Percentiles rank a stretch among this genome's conserved stretches.
These are phyloP conservation scores for Chaetomium strumarium DNA, from an alignment of 2,329 filamentous ascomycete species.

Conservation along the genomic window DNA sequence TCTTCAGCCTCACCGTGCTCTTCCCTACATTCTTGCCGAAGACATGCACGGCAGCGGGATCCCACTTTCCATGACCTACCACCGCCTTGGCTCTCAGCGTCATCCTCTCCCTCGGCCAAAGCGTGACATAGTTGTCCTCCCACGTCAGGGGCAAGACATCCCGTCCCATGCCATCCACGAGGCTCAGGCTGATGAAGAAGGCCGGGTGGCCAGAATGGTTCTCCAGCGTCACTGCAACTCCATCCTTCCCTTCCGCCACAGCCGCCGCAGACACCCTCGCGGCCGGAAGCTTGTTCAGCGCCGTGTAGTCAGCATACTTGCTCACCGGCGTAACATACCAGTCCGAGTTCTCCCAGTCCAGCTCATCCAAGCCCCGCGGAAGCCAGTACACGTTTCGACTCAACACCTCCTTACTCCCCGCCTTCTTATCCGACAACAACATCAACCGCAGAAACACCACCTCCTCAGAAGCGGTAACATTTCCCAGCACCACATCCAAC, in stretches of 20 bases:
- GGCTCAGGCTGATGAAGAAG: conserved; percentile 49
- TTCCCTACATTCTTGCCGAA: conserved; percentile 21
- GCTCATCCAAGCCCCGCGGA: conserved; percentile 37
- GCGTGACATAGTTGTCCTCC: conserved; percentile 58
- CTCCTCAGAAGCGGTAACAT: conserved; percentile 27
- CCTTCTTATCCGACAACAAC: conserved; percentile 28
- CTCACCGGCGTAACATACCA: conserved; percentile 56
- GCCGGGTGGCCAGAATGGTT: conserved; percentile 49
- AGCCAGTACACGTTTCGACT: conserved; percentile 60
- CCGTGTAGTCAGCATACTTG: conserved; percentile 42
- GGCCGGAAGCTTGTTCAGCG: conserved; percentile 35
- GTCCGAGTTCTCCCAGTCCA: conserved; percentile 51
- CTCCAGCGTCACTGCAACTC: conserved; percentile 38
- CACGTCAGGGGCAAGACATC: conserved; percentile 50
- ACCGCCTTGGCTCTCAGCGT: conserved; percentile 24
- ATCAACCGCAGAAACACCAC: conserved; percentile 47
- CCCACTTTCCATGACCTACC: background rate
- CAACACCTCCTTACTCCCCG: conserved; percentile 31
- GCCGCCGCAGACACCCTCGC: conserved; percentile 34
- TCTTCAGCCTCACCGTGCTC: conserved; percentile 1
- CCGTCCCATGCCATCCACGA: conserved; percentile 38
- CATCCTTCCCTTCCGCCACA: background rate
- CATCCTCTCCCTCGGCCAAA: conserved; percentile 51
- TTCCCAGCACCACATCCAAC: conserved; percentile 27
- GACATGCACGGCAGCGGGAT: conserved; percentile 12